Evolutionary conservation across 495 filamentous ascomycete genomes (phyloP).

Genomic region (Xylaria cubensis): DNA sequence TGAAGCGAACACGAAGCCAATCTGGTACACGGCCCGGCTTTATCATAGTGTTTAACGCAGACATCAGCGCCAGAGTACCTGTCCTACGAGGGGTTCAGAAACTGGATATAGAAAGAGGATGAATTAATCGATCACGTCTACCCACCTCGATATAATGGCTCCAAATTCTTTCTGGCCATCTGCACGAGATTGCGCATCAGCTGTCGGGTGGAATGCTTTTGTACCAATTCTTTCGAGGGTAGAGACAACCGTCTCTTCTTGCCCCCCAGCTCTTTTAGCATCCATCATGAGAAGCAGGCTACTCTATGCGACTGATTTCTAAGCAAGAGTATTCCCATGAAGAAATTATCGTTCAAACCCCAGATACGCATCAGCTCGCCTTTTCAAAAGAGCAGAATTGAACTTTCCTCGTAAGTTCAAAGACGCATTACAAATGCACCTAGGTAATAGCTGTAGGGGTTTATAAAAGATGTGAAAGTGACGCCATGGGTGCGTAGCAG

Average conservation of each 20-base stretch:
- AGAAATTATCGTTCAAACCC: neutral
- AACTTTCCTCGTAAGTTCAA: neutral
- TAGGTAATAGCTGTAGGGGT: neutral
- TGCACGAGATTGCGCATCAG: constrained; percentile 35
- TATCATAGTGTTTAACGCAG: constrained; percentile 54
- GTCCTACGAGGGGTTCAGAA: constrained; percentile 49
- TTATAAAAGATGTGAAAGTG: neutral
- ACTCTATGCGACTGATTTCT: neutral
- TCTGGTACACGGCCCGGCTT: constrained; percentile 49
- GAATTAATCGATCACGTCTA: neutral
- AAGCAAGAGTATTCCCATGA: neutral
- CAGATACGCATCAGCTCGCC: neutral
- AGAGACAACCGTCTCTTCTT: constrained; percentile 31
- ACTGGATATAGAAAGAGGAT: constrained; percentile 11
- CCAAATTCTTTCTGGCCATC: constrained; percentile 47
- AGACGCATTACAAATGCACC: neutral
- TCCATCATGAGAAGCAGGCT: constrained; percentile 19
- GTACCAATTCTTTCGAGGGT: constrained; percentile 45
- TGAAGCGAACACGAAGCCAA: constrained; percentile 59
- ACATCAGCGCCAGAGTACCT: constrained; percentile 51
- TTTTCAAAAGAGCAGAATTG: neutral
- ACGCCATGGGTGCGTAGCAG: constrained; percentile 1
- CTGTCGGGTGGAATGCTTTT: constrained; percentile 51
- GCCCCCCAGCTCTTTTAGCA: constrained; percentile 9
- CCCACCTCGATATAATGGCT: constrained; percentile 52